A percentile compares a stretch with the other conserved stretches of the same genome.
Conservation (phyloP, 495 filamentous ascomycete species). For the Neurospora sp. region DNA sequence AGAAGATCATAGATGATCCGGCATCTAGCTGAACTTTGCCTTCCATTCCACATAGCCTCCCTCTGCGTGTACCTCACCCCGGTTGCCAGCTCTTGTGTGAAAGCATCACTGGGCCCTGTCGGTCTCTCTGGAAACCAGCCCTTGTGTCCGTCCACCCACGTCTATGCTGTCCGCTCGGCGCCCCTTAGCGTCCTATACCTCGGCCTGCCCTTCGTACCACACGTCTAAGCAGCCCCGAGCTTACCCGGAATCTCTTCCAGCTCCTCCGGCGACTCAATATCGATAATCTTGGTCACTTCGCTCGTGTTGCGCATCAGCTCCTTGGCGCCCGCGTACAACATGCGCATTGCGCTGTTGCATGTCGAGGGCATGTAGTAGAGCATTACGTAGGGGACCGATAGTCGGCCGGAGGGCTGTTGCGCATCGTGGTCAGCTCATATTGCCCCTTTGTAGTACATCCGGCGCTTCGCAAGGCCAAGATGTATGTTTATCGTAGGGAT, state of each 20-base stretch:
- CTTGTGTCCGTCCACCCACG: not conserved
- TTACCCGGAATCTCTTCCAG: conserved; percentile 62
- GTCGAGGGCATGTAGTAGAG: conserved; percentile 87
- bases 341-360: conserved; percentile 70
- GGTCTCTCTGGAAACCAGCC: not conserved
- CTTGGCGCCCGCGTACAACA: conserved; percentile 93
- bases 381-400: conserved; percentile 70
- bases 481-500: not conserved
- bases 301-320: conserved; percentile 88
- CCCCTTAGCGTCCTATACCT: not conserved
- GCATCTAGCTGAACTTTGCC: not conserved
- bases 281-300: conserved; percentile 72
- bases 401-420: conserved; percentile 33
- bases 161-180: not conserved
- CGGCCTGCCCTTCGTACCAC: not conserved
- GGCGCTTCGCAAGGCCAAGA: not conserved
- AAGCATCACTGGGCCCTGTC: not conserved
- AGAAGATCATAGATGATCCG: conserved; percentile 1
- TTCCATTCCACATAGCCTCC: not conserved
- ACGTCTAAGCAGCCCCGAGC: conserved; percentile 38
- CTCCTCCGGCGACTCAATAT: conserved; percentile 68
- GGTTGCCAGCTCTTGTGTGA: not conserved
- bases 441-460: not conserved
- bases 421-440: not conserved
- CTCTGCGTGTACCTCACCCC: not conserved